Evolutionary conservation across 768 basidiomycete species (phyloP), one percentile per base, ranked within the genome.

Genomic region (Russula virescens): DNA sequence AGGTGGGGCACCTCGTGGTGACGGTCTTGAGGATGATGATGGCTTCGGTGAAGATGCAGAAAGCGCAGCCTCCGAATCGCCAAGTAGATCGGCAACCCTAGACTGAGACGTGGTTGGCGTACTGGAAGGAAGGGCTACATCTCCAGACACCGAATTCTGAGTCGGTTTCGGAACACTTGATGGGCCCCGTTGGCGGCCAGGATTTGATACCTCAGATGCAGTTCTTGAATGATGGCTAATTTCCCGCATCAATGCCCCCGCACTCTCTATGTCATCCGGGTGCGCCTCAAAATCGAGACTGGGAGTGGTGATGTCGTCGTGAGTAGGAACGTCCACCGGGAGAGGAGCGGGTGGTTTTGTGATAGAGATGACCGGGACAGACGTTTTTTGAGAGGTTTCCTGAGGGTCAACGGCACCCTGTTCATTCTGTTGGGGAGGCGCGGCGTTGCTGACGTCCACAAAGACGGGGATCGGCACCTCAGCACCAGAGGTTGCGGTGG

Each of bases 261-360:
- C 55, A 55, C 66, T 62, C 58, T 72, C 60, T 25, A 64, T 23
- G 62, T 67, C 68, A 63, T 61, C 66, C 56, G 64, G 59, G 57
- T 64, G 49, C 19, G 64, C 64, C 52, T 79, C 77, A 7, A 80
- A 75, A 26, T 45, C 58, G 1, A 78, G 77, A 75, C 16, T 75
- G 70, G 25, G 78, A 63, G 23, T 49, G 7, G 77, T 73, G 42
- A 89, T 84, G 68, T 88, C 86, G 42, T 77, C 79, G 26, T 78
- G 76, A 19, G 83, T 88, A 1, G 90, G 90, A 21, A 92, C 75
- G 57, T 80, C 79, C 14, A 92, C 82, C 50, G 89, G 89, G 57
- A 77, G 73, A 16, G 90, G 90, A 0, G 81, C 83, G 2, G 89
- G 88, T 10, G 86, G 80, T 75, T 85, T 89, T 35, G 86, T 85